Evolutionary conservation across 345 rosid genomes (phyloP), one percentile per base, ranked within the genome.

Genomic region (Streptanthus diversifolius): DNA sequence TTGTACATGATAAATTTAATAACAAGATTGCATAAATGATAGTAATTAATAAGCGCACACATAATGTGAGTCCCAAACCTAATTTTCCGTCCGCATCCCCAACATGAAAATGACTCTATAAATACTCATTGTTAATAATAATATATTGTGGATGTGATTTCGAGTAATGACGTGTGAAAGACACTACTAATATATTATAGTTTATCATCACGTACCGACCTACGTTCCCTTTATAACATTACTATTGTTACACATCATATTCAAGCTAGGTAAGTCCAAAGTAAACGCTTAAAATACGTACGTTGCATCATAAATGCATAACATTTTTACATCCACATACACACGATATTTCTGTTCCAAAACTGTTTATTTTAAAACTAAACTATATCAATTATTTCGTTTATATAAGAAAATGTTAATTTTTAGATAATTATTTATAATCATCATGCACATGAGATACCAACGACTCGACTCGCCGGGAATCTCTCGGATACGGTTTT

Each of bases 401-500:
- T 62, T 72, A 15, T 17, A 11, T 58, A 3, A 29, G 4, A 32
- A 32, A 5, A 30, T 5, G 1, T 30, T 30, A 30, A n/a, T n/a
- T 30, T 29, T 29, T 30, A 30, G 33, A 30, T 19, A 10, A 29
- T 63, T 61, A 27, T 71, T 71, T 37, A 60, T 37, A 36, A 49
- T 53, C 4, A 9, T 49, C 47, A 83, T 51, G 88, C 88, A 74
- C 84, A 84, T 3, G 88, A 83, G 61, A 91, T 84, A 54, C 90
- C 85, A 71, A 82, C 63, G 37, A 80, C 43, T 18, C 84, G 65
- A 27, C 81, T 66, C 7, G 85, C 80, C 58, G 87, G 45, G 76
- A 90, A 90, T 76, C 98, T 84, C 71, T 82, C 95, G 53, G 96
- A 92, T n/a, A 70, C 80, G 13, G 87, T 83, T 79, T 76, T 89